phyloP scores from a whole-genome alignment of 768 basidiomycete genomes.

The Leccinellum rugosiceps region DNA sequence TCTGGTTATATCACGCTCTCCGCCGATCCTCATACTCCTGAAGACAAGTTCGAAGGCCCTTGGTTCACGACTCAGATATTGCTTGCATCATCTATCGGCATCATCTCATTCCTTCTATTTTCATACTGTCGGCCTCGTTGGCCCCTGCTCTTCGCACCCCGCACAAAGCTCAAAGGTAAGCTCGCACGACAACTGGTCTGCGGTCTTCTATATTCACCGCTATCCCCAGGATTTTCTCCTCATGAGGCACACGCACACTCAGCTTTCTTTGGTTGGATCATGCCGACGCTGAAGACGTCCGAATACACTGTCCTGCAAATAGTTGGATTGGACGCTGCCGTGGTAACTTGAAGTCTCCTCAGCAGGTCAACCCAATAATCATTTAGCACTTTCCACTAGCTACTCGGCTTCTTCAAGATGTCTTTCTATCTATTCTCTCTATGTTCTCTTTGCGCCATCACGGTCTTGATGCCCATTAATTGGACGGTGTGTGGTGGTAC shows the following conservation, averaged over 20 bases:
- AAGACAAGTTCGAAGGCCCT: conserved; percentile 84
- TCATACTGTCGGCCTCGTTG: conserved; percentile 85
- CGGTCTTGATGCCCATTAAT: conserved; percentile 94
- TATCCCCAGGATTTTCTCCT: conserved; percentile 75
- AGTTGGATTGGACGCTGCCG: conserved; percentile 94
- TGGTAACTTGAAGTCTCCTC: conserved; percentile 65
- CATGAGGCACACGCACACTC: conserved; percentile 87
- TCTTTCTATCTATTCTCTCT: conserved; percentile 88
- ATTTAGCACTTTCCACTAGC: conserved; percentile 41
- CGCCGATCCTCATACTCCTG: conserved; percentile 3
- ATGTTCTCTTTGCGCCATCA: conserved; percentile 76
- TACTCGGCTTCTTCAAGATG: conserved; percentile 94
- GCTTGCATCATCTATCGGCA: conserved; percentile 74
- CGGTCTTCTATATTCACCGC: conserved; percentile 1
- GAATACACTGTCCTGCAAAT: conserved; percentile 95
- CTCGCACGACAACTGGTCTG: neutral
- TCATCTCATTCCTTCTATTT: conserved; percentile 81
- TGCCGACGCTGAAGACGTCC: conserved; percentile 86
- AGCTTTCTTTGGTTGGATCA: conserved; percentile 93
- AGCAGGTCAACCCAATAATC: neutral
- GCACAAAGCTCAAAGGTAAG: conserved; percentile 94
- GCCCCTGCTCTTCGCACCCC: conserved; percentile 87
- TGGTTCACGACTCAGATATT: conserved; percentile 93
- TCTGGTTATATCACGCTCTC: neutral
- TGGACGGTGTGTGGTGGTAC: conserved; percentile 61